These are phyloP conservation scores for Penicillium malachiteum DNA, from an alignment of 495 filamentous ascomycete species.

Conservation along the genomic window DNA sequence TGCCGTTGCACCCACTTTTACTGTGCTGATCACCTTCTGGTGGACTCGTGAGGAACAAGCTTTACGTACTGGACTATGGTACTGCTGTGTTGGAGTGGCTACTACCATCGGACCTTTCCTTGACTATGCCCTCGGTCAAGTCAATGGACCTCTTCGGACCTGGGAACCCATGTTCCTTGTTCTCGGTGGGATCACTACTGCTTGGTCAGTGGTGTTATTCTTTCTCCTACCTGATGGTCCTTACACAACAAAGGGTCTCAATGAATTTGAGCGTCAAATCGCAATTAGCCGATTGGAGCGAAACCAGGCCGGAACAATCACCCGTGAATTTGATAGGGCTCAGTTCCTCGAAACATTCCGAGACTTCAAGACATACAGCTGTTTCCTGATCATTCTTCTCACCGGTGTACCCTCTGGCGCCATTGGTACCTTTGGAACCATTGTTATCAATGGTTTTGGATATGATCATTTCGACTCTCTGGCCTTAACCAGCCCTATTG, in stretches of 20 bases:
- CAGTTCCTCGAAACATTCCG: conserved; percentile 3
- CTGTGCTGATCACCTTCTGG: conserved; percentile 6
- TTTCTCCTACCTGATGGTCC: conserved; percentile 1
- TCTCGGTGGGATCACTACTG: conserved; percentile 1
- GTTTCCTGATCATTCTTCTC: conserved; percentile 1
- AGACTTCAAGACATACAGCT: conserved; percentile 4
- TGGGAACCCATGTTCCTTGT: conserved; percentile 6
- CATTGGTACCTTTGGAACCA: conserved; percentile 4
- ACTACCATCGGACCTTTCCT: conserved; percentile 2
- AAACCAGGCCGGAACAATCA: conserved; percentile 5
- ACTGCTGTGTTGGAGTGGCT: conserved; percentile 6
- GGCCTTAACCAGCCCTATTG: conserved; percentile 5
- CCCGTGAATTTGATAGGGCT: conserved; percentile 2
- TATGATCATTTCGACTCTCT: conserved; percentile 3
- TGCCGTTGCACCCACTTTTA: conserved; percentile 5
- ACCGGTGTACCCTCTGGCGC: conserved; percentile 5
- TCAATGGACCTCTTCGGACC: background rate
- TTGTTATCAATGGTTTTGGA: conserved; percentile 6
- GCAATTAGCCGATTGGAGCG: background rate
- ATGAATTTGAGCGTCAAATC: background rate
- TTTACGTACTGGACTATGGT: conserved; percentile 6
- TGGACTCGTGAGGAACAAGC: conserved; percentile 8
- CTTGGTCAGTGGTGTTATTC: background rate
- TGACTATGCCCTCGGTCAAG: background rate
- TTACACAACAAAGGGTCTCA: background rate